These are phyloP conservation scores for Xylariaceae sp. DNA, from an alignment of 2,329 filamentous ascomycete species.

Conservation along the genomic window DNA sequence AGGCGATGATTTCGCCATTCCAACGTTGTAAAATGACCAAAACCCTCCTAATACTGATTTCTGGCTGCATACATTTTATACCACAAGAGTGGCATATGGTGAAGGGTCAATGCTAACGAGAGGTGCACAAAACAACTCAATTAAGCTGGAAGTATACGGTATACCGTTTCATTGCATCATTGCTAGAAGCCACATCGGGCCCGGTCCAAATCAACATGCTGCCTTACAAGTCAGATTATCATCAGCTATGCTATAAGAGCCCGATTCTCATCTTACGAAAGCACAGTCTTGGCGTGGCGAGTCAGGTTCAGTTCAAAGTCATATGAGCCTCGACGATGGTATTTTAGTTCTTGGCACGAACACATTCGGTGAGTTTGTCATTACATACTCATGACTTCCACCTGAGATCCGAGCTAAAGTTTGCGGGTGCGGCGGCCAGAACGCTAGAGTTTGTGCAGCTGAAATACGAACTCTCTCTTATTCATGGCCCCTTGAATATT, in stretches of 20 bases:
- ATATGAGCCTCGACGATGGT: background rate
- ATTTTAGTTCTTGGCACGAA: background rate
- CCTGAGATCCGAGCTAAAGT: background rate
- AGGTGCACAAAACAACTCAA: background rate
- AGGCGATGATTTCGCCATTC: background rate
- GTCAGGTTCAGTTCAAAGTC: background rate
- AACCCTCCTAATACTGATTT: background rate
- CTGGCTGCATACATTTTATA: background rate
- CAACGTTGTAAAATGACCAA: background rate
- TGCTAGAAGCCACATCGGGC: background rate
- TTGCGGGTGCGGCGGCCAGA: background rate
- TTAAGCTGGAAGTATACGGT: background rate
- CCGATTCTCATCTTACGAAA: background rate
- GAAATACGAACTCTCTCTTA: background rate
- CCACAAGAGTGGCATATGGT: background rate
- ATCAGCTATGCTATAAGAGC: background rate
- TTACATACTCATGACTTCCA: background rate
- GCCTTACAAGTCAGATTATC: background rate
- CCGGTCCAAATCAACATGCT: background rate
- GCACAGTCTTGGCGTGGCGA: background rate
- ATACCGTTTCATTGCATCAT: slow-evolving; percentile 1
- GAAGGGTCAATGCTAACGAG: background rate
- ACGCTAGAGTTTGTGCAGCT: background rate
- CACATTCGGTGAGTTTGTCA: background rate
- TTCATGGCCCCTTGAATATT: background rate